These are phyloP conservation scores for Theileria equi DNA, from an alignment of 169 alveolate species.

Conservation along the genomic window DNA sequence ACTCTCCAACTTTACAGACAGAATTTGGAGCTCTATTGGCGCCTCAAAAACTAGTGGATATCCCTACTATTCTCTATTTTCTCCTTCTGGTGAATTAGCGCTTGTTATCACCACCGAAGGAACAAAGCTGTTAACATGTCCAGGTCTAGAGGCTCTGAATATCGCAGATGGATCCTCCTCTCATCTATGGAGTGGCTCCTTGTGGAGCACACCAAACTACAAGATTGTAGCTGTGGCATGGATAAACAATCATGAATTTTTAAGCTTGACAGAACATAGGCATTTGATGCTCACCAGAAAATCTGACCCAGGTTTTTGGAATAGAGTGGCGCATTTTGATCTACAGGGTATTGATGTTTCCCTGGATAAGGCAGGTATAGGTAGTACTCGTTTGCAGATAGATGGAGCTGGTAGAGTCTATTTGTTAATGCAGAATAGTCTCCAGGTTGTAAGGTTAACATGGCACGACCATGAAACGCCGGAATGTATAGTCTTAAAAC, in stretches of 20 bases:
- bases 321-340: conserved; percentile 17
- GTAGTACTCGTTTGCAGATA: conserved; percentile 43
- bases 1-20: conserved; percentile 21
- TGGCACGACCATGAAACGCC: conserved; percentile 36
- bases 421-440: conserved; percentile 17
- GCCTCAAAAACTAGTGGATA: conserved; percentile 7
- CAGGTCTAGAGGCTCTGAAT: too few relatives aligned
- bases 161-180: too few relatives aligned
- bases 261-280: conserved; percentile 32
- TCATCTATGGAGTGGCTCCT: conserved; percentile 11
- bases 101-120: too few relatives aligned
- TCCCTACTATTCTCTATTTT: conserved; percentile 23
- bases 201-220: conserved; percentile 3
- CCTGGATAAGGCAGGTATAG: conserved; percentile 11
- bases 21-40: conserved; percentile 37
- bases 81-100: too few relatives aligned
- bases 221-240: conserved; percentile 35
- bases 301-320: conserved; percentile 43
- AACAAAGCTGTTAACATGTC: too few relatives aligned
- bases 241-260: conserved; percentile 25
- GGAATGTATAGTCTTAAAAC: too few relatives aligned
- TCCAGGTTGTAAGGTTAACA: conserved; percentile 5
- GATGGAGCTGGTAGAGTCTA: conserved; percentile 14
- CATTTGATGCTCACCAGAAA: conserved; percentile 32
- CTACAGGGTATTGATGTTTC: not conserved